Evolutionary conservation across 2,329 filamentous ascomycete species (phyloP).

Genomic region (Trichoderma hamatum): DNA sequence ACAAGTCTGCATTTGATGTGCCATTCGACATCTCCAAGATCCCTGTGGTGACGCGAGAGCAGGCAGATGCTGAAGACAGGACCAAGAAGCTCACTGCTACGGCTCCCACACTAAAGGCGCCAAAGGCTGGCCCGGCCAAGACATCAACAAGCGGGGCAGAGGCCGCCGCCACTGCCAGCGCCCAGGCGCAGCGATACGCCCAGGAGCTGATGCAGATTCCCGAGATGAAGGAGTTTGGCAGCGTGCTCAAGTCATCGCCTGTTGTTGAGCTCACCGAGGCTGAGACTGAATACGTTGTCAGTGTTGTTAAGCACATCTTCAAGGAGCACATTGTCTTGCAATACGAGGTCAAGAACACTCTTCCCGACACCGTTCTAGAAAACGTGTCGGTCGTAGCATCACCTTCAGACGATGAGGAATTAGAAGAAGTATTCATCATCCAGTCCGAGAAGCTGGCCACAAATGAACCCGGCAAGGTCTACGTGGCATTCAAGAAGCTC

Average conservation of each 20-base stretch:
- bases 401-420: constrained; percentile 77
- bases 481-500: constrained; percentile 89
- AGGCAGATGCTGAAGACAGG: constrained; percentile 93
- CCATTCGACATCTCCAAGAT: constrained; percentile 92
- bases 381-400: constrained; percentile 83
- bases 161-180: constrained; percentile 73
- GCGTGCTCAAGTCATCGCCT: constrained; percentile 86
- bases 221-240: constrained; percentile 87
- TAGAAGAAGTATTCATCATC: constrained; percentile 92
- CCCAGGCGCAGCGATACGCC: constrained; percentile 83
- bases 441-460: constrained; percentile 80
- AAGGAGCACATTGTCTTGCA: constrained; percentile 95
- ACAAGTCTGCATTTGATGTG: constrained; percentile 78
- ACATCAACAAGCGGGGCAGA: constrained; percentile 70
- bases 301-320: constrained; percentile 94
- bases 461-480: constrained; percentile 89
- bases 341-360: constrained; percentile 96
- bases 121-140: constrained; percentile 78
- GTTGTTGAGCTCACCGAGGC: constrained; percentile 91
- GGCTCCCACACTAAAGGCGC: constrained; percentile 90
- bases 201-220: constrained; percentile 86
- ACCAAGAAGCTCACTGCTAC: constrained; percentile 96
- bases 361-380: constrained; percentile 86
- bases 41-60: constrained; percentile 90
- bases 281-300: constrained; percentile 96